Percentiles rank a stretch among this genome's conserved stretches.
Evolutionary conservation across 139 green algal genomes (phyloP).

Genomic region (Pycnococcus provasolii): DNA sequence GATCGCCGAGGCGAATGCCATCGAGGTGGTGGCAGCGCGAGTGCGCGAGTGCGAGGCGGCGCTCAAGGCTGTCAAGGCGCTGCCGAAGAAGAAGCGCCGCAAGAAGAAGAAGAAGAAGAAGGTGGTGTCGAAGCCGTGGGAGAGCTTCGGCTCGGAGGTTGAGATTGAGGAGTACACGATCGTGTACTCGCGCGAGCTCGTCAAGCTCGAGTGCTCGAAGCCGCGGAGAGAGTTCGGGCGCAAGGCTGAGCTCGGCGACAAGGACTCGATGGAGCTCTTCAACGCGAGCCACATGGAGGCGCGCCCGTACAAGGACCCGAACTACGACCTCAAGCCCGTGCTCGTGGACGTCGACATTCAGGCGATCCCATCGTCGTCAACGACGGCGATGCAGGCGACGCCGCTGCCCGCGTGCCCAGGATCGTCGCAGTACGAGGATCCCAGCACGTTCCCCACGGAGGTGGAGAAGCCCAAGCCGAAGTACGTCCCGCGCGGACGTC

Average conservation of each 20-base stretch:
- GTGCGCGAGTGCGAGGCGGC: background rate
- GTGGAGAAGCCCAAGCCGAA: background rate
- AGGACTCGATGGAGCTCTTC: constrained; percentile 62
- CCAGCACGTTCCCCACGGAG: background rate
- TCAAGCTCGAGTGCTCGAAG: constrained; percentile 37
- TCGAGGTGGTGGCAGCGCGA: background rate
- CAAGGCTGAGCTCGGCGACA: constrained; percentile 43
- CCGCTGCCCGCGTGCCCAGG: constrained; percentile 18
- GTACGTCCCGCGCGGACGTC: no score
- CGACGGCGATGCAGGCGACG: constrained; percentile 46
- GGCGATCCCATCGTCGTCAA: constrained; percentile 25
- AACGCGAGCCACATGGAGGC: constrained; percentile 57
- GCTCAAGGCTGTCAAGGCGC: background rate
- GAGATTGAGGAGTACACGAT: constrained; percentile 48
- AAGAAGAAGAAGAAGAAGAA: constrained; percentile 30
- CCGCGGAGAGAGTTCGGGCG: constrained; percentile 44
- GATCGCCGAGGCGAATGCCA: constrained; percentile 3
- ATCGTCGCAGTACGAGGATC: constrained; percentile 33
- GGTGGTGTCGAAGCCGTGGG: constrained; percentile 27
- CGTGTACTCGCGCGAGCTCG: constrained; percentile 19
- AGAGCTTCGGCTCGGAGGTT: constrained; percentile 30
- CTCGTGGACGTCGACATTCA: constrained; percentile 38
- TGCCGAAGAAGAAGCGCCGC: constrained; percentile 4
- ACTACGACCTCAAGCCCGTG: constrained; percentile 47
- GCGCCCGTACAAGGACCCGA: constrained; percentile 59